phyloP scores from a whole-genome alignment of 148 eudicot genomes.

The Fallopia convolvulus region DNA sequence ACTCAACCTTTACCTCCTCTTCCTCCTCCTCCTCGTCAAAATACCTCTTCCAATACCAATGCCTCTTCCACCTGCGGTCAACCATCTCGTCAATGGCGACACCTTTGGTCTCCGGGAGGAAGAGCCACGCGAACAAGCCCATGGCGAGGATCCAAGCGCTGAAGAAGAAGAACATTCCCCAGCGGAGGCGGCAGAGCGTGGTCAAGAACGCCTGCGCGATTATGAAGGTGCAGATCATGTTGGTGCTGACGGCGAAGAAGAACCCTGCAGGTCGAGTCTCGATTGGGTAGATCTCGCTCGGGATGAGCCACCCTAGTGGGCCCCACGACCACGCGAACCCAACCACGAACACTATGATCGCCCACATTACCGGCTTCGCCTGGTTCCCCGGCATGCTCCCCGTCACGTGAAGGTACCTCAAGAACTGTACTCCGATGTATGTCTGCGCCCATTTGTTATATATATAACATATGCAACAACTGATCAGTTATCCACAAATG shows the following conservation, averaged over 20 bases:
- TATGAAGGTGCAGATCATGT: conserved; percentile 71
- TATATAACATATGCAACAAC: no score
- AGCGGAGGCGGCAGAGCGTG: conserved; percentile 27
- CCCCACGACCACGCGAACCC: conserved; percentile 98
- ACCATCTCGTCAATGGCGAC: conserved; percentile 36
- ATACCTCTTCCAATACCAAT: conserved; percentile 39
- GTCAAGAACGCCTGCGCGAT: conserved; percentile 44
- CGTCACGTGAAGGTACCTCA: not conserved
- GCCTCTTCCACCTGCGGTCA: conserved; percentile 32
- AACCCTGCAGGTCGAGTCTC: conserved; percentile 95
- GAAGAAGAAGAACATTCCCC: conserved; percentile 32
- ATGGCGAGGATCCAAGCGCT: conserved; percentile 25
- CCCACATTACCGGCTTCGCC: not conserved
- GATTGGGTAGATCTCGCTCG: conserved; percentile 84
- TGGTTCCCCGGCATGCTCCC: not conserved
- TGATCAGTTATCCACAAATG: no score
- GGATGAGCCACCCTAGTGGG: conserved; percentile 92
- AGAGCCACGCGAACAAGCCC: conserved; percentile 17
- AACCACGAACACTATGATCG: conserved; percentile 33
- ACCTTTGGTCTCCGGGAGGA: conserved; percentile 33
- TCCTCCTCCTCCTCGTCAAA: conserved; percentile 21
- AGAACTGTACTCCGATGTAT: not conserved
- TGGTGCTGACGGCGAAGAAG: conserved; percentile 71
- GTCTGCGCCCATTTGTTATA: not conserved
- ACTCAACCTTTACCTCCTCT: not conserved